These are phyloP conservation scores for Atkinsonella texensis DNA, from an alignment of 2,329 filamentous ascomycete genomes.

Conservation along the genomic window DNA sequence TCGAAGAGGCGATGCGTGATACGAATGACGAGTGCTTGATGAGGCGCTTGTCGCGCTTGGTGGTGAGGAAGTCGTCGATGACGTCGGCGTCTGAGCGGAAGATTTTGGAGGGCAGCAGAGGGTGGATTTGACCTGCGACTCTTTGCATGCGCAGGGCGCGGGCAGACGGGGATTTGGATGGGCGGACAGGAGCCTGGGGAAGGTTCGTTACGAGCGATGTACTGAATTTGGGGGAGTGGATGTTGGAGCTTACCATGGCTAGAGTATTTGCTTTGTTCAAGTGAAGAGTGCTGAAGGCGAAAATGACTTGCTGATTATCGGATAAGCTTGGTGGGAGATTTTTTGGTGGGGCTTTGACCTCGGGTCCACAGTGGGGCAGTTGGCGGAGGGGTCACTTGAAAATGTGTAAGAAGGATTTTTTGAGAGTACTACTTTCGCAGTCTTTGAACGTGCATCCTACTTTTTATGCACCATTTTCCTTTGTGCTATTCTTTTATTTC, in stretches of 20 bases:
- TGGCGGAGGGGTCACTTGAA: too few relatives aligned
- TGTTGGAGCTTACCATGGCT: neutral
- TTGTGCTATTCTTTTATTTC: too few relatives aligned
- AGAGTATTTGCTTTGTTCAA: neutral
- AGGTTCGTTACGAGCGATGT: neutral
- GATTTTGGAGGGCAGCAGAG: slow-evolving; percentile 38
- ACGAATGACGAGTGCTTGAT: slow-evolving; percentile 76
- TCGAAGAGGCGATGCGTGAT: slow-evolving; percentile 57
- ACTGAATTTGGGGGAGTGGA: neutral
- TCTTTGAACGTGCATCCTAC: too few relatives aligned
- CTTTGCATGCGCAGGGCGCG: slow-evolving; percentile 43
- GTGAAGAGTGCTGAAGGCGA: neutral
- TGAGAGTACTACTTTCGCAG: too few relatives aligned
- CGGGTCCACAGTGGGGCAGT: too few relatives aligned
- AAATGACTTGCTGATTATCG: neutral
- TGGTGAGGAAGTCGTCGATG: slow-evolving; percentile 49
- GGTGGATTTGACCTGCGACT: slow-evolving; percentile 35
- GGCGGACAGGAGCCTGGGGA: slow-evolving; percentile 19
- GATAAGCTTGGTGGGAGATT: neutral
- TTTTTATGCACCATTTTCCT: too few relatives aligned
- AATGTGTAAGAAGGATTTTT: too few relatives aligned
- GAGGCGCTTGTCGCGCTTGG: slow-evolving; percentile 71
- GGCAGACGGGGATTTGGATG: slow-evolving; percentile 39
- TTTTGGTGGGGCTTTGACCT: too few relatives aligned
- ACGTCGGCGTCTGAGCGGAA: slow-evolving; percentile 39